phyloP scores from a whole-genome alignment of 2,329 filamentous ascomycete species.

The Aspergillus intermedius region DNA sequence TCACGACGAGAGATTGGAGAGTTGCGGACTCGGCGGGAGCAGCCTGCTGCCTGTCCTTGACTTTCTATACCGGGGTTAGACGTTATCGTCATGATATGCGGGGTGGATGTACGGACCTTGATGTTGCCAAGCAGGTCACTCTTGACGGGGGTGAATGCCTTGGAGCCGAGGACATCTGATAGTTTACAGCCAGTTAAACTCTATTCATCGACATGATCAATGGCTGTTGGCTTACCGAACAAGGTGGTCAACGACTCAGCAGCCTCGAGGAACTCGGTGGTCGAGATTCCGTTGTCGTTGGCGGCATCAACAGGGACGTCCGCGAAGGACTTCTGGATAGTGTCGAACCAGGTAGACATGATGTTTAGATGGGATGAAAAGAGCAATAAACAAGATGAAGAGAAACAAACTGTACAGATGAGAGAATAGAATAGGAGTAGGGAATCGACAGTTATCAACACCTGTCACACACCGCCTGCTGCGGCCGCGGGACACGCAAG shows the following conservation, averaged over 20 bases:
- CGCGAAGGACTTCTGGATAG: conserved; percentile 73
- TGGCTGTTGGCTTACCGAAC: conserved; percentile 61
- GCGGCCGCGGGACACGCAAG: conserved; percentile 23
- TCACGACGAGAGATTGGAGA: conserved; percentile 75
- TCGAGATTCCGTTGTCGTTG: conserved; percentile 71
- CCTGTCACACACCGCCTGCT: conserved; percentile 23
- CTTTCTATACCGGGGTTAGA: conserved; percentile 57
- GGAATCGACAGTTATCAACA: conserved; percentile 9
- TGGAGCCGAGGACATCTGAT: conserved; percentile 54
- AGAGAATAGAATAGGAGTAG: conserved; percentile 1
- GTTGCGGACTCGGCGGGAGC: conserved; percentile 73
- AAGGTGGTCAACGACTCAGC: conserved; percentile 78
- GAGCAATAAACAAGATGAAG: conserved; percentile 2
- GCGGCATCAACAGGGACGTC: conserved; percentile 70
- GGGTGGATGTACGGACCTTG: conserved; percentile 53
- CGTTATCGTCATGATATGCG: background rate
- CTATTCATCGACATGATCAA: background rate
- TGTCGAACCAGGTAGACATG: conserved; percentile 77
- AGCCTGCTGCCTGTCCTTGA: conserved; percentile 73
- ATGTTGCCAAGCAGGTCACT: conserved; percentile 86
- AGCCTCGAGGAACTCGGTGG: conserved; percentile 83
- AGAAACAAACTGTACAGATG: conserved; percentile 6
- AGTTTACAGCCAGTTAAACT: conserved; percentile 1
- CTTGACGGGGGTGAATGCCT: conserved; percentile 86
- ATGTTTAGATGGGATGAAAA: conserved; percentile 36